Base-by-base conservation (phyloP, 2,329 filamentous ascomycete species). In the Orbilia blumenaviensis region DNA sequence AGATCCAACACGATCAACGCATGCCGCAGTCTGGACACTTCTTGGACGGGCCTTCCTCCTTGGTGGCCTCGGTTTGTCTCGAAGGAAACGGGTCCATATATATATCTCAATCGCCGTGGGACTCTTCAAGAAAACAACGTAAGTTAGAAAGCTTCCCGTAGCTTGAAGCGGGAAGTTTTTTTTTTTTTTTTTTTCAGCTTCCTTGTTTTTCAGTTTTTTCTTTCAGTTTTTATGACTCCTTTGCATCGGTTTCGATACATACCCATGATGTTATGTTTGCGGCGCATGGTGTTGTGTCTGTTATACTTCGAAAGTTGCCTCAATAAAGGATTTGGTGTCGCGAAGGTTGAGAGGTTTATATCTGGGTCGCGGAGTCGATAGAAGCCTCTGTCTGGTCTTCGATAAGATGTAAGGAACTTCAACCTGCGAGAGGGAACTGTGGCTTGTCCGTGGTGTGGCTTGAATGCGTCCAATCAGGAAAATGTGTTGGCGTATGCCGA, bases 1-100 rank as follows among this genome's bases (percentile, higher is more conserved):
- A 75, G 50, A 63, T 67, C 71, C 71, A 75, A 75, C 71, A 68
- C 29, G 32, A 46, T 68, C 71, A 75, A 75, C 71, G 63, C 69
- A 74, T 63, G 69, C 50, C 18, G n/a, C 32, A 61, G 36, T 38
- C 46, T 50, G 18, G 54, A 58, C 48, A 29, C 16, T 6, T 62
- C 46, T 25, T 66, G 23, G 60, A 50, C 50, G 29, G 38, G 12
- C 48, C 32, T 41, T 25, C 56, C 34, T 21, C 25, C 62, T 56
- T 34, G 62, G 32, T 48, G 23, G 18, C 29, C 52, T 23, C 52
- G 23, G 18, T 38, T 56, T 56, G 2, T 23, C 29, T 56, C n/a
- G 29, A 56, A n/a, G 52, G 10, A 12, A 38, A 1, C 9, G 32
- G 32, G 18, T 25, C 32, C 9, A 18, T n/a, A 56, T 56, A 56